Conservation (phyloP, 257 asterid species). For the Solanum piurae region DNA sequence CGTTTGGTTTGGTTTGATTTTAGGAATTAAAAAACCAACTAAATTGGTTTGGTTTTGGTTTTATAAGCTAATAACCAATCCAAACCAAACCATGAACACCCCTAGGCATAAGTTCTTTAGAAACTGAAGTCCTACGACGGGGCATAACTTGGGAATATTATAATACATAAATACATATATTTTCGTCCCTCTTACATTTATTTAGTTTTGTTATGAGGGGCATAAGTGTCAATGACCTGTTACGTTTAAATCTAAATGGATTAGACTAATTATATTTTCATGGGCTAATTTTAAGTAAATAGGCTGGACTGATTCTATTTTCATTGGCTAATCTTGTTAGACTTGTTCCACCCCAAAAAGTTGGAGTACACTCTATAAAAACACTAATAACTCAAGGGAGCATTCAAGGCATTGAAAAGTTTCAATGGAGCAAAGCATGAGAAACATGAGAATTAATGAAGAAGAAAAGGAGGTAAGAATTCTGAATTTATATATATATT, state of each 20-base stretch:
- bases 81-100: too few relatives aligned
- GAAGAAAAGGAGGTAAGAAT: neutral
- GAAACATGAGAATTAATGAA: neutral
- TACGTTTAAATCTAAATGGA: neutral
- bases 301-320: neutral
- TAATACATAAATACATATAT: neutral
- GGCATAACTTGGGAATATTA: neutral
- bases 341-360: neutral
- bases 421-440: neutral
- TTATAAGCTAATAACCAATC: too few relatives aligned
- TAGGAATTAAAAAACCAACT: too few relatives aligned
- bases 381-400: neutral
- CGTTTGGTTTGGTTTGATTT: too few relatives aligned
- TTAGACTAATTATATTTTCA: neutral
- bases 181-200: neutral
- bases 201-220: neutral
- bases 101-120: neutral
- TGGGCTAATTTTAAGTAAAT: neutral
- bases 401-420: neutral
- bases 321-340: neutral
- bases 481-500: neutral
- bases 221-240: neutral
- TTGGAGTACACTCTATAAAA: neutral
- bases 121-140: neutral
- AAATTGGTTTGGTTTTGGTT: too few relatives aligned